Evolutionary conservation across 108 stramenopile species (phyloP).

Genomic region (Skeletonema menzelii): DNA sequence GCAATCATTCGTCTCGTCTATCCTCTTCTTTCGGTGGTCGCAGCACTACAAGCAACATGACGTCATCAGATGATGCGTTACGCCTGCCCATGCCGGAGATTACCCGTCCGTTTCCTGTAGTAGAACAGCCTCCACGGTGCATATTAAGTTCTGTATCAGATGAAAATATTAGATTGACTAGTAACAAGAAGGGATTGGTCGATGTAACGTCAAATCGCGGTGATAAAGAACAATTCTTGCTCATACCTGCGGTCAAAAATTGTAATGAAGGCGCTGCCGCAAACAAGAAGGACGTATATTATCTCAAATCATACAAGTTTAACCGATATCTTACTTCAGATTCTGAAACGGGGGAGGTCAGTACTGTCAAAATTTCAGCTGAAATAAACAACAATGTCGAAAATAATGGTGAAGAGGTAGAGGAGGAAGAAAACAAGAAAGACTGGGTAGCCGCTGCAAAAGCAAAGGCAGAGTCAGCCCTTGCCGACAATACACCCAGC

Average conservation of each 20-base stretch:
- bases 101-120: slow-evolving; percentile 6
- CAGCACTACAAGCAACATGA: background rate
- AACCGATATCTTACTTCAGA: slow-evolving; percentile 15
- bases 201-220: background rate
- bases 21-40: background rate
- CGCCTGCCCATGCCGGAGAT: slow-evolving; percentile 3
- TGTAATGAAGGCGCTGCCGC: background rate
- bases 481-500: background rate
- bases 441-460: background rate
- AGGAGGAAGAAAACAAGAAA: background rate
- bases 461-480: background rate
- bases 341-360: slow-evolving; percentile 1
- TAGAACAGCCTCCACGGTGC: slow-evolving; percentile 7
- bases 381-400: background rate
- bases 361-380: slow-evolving; percentile 9
- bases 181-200: slow-evolving; percentile 12
- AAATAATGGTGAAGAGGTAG: slow-evolving; percentile 1
- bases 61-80: background rate
- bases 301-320: slow-evolving; percentile 24
- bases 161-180: background rate
- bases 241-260: background rate
- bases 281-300: slow-evolving; percentile 8
- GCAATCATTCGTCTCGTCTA: background rate
- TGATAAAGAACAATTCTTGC: slow-evolving; percentile 19
- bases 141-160: slow-evolving; percentile 4